Base-by-base conservation (phyloP, 306 rosid genomes). In the Corylus avellana region DNA sequence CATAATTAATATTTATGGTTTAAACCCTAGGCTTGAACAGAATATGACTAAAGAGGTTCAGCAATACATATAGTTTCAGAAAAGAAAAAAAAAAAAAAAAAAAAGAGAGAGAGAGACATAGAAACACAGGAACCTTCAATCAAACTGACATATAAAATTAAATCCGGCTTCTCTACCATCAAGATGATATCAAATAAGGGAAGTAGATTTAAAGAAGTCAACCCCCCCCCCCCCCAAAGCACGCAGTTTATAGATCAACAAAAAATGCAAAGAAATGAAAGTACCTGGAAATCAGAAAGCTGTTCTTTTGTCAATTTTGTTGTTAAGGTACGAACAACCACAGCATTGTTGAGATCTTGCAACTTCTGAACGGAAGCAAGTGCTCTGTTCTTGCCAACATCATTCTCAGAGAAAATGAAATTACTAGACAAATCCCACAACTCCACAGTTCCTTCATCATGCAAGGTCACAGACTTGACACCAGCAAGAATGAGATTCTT, bases 401-500 rank as follows among this genome's bases (percentile, higher is more conserved):
- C 97, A 50, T 78, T 87, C 79, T 89, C 93, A 1, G 91, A 73
- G 76, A 93, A 93, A 22, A 90, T 82, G 81, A 93, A 93, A 74
- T 88, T 89, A 79, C 98, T 75, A 42, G 97, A 91, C 48, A 93
- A 82, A 88, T 91, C 98, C 98, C 98, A 93, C 35, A 91, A 75
- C 87, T 93, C 92, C 75, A 91, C 92, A 7, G 49, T 80, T 78
- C 91, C 93, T 76, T 93, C 98, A 80, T 93, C 98, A 35, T 93
- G 98, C 88, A 93, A 86, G 61, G 93, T 91, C 89, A 93, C 94
- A 62, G 98, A 90, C 81, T 91, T 93, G 71, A 93, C 97, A 53
- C 98, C 98, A 70, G 98, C 97, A 84, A 92, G 96, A 79, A 95
- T 86, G 77, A 92, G 97, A 81, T 95, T 92, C 87, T 95, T 95